These are phyloP conservation scores for Rhexocercosporidium sp. DNA, from an alignment of 2,329 filamentous ascomycete species.

Conservation along the genomic window DNA sequence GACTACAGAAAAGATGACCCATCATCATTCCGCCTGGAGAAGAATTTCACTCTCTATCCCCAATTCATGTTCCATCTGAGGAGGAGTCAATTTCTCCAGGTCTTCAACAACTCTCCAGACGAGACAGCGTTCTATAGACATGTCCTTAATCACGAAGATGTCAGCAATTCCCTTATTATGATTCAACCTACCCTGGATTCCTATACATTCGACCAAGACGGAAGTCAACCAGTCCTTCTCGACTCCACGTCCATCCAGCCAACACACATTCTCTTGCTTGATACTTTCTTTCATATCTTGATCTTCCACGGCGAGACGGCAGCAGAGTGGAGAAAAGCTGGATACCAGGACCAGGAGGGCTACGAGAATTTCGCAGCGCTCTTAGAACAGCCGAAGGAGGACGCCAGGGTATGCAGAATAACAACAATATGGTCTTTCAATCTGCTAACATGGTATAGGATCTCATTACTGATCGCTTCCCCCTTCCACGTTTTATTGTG, in stretches of 20 bases:
- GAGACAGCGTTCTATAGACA: conserved; percentile 99
- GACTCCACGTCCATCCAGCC: conserved; percentile 97
- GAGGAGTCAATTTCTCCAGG: conserved; percentile 95
- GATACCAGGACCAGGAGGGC: conserved; percentile 96
- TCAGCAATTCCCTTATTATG: conserved; percentile 96
- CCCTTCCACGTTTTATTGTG: conserved; percentile 97
- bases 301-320: conserved; percentile 99
- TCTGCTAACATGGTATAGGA: conserved; percentile 61
- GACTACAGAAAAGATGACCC: conserved; percentile 99
- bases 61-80: conserved; percentile 99
- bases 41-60: conserved; percentile 98
- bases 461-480: conserved; percentile 95
- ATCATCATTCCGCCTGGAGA: conserved; percentile 93
- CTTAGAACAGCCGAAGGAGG: conserved; percentile 92
- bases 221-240: conserved; percentile 88
- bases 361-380: conserved; percentile 94
- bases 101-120: conserved; percentile 99
- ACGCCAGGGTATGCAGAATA: conserved; percentile 75
- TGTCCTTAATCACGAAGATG: conserved; percentile 95
- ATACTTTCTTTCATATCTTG: conserved; percentile 99
- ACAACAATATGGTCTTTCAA: not conserved
- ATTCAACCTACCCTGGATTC: conserved; percentile 97
- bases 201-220: conserved; percentile 96
- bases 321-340: conserved; percentile 96
- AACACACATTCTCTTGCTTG: conserved; percentile 89